Percentiles rank a stretch among this genome's conserved stretches.
phyloP scores from a whole-genome alignment of 2,329 filamentous ascomycete species.

The Diaporthe vaccinii region DNA sequence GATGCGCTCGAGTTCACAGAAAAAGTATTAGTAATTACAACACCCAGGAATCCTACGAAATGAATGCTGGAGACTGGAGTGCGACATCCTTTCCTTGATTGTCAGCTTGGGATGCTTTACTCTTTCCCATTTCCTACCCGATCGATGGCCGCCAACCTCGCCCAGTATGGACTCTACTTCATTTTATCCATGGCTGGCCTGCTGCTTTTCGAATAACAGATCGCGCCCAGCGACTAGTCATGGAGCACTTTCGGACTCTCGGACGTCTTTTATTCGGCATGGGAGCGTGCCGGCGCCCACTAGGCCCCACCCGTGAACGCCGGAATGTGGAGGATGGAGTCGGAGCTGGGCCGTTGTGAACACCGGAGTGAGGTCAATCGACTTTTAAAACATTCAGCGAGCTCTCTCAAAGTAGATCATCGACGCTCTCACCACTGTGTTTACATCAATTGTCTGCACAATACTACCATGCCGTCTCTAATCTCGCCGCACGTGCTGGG shows the following conservation, averaged over 20 bases:
- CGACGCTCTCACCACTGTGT: too few species aligned
- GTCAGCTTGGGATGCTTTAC: not conserved
- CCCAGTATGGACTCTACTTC: not conserved
- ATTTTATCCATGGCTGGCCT: not conserved
- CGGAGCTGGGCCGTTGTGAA: not conserved
- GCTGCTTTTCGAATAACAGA: not conserved
- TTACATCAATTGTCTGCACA: not conserved
- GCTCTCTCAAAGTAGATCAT: not conserved
- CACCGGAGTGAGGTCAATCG: not conserved
- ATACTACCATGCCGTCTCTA: not conserved
- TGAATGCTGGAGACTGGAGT: not conserved
- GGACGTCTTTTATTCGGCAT: not conserved
- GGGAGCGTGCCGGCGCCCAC: not conserved
- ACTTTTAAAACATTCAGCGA: not conserved
- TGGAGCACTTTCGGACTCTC: not conserved
- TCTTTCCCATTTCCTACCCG: not conserved
- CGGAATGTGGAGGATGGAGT: slow-evolving; percentile 17
- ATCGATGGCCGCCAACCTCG: not conserved
- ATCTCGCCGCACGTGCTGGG: slow-evolving; percentile 5
- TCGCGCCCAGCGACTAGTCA: not conserved
- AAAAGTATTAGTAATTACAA: not conserved
- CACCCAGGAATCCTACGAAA: not conserved
- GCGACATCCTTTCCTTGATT: not conserved
- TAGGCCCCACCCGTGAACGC: not conserved
- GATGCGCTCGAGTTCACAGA: not conserved